phyloP scores from a whole-genome alignment of 2,329 filamentous ascomycete species.

The Colletotrichum sp. region DNA sequence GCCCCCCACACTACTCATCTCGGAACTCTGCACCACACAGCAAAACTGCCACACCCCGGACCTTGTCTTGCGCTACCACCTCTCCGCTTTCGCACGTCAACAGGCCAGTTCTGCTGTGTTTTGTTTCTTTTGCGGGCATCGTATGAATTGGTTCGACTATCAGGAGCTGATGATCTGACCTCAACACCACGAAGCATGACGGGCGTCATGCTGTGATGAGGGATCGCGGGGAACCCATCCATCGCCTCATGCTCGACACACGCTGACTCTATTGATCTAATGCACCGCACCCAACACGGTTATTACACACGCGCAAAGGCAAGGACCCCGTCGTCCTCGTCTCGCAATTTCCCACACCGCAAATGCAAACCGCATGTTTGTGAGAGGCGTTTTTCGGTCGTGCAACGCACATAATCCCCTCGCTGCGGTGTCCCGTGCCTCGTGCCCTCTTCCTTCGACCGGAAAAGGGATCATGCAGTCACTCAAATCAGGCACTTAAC shows the following conservation, averaged over 20 bases:
- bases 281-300: neutral
- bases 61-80: slow-evolving; percentile 15
- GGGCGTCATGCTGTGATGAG: slow-evolving; percentile 1
- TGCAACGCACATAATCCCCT: slow-evolving; percentile 5
- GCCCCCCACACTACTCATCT: slow-evolving; percentile 14
- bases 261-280: neutral
- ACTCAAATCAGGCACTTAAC: neutral
- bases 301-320: neutral
- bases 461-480: neutral
- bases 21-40: slow-evolving; percentile 14
- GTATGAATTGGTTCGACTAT: slow-evolving; percentile 7
- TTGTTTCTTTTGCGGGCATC: slow-evolving; percentile 17
- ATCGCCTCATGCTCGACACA: neutral
- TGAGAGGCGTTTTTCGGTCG: neutral
- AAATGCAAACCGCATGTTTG: slow-evolving; percentile 9
- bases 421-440: neutral
- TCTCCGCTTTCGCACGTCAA: slow-evolving; percentile 17
- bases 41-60: slow-evolving; percentile 6
- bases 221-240: neutral
- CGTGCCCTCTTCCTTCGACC: neutral
- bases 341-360: slow-evolving; percentile 7
- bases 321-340: neutral
- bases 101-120: neutral
- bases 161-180: slow-evolving; percentile 14
- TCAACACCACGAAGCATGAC: neutral